Percentiles rank a stretch among this genome's conserved stretches.
Conservation (phyloP, 2,329 filamentous ascomycete species). For the Amylocarpus encephaloides region DNA sequence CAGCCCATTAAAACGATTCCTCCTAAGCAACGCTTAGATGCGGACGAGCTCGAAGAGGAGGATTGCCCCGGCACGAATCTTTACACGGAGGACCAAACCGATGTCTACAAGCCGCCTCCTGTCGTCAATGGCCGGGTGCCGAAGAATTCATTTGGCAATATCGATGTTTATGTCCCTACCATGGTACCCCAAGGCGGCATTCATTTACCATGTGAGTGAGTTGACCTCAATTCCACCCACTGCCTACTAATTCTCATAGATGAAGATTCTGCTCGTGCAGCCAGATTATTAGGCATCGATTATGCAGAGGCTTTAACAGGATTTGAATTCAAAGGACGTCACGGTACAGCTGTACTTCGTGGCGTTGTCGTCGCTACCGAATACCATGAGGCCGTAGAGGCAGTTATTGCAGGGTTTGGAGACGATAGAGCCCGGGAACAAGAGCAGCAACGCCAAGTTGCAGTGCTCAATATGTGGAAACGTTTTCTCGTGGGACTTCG, state of each 20-base stretch:
- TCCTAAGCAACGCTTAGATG: constrained; percentile 36
- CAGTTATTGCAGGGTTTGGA: constrained; percentile 60
- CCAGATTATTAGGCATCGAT: constrained; percentile 70
- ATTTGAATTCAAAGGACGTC: constrained; percentile 79
- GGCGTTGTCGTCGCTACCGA: constrained; percentile 73
- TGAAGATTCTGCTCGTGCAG: constrained; percentile 60
- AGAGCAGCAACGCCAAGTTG: constrained; percentile 53
- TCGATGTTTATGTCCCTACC: constrained; percentile 84
- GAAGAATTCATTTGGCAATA: constrained; percentile 88
- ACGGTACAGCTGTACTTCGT: constrained; percentile 75
- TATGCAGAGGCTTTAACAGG: constrained; percentile 86
- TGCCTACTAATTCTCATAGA: constrained; percentile 35
- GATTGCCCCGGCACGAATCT: constrained; percentile 49
- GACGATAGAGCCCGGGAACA: constrained; percentile 60
- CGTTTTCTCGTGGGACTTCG: constrained; percentile 72
- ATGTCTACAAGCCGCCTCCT: constrained; percentile 67
- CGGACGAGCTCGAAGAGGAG: constrained; percentile 34
- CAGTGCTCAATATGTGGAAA: constrained; percentile 63
- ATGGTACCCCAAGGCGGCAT: constrained; percentile 83
- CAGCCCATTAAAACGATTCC: constrained; percentile 73
- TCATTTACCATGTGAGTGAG: constrained; percentile 55
- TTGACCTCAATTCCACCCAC: not conserved
- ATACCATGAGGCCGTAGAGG: constrained; percentile 63
- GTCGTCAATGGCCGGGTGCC: constrained; percentile 71
- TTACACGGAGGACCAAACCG: constrained; percentile 59